phyloP scores from a whole-genome alignment of 2,329 filamentous ascomycete genomes.

The Macrophomina tecta region DNA sequence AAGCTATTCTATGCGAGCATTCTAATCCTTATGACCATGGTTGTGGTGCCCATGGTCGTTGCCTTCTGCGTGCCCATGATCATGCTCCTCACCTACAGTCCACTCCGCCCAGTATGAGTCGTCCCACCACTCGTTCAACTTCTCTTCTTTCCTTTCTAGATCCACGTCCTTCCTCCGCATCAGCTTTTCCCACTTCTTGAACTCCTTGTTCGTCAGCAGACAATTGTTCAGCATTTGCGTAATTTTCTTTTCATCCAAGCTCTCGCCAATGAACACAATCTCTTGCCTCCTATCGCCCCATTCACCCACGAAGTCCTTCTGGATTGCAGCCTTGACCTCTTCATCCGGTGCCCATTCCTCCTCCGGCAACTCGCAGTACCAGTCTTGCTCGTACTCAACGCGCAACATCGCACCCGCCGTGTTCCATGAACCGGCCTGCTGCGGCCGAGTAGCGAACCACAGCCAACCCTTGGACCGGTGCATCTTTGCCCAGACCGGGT shows the following conservation, averaged over 20 bases:
- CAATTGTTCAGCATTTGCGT: conserved; percentile 64
- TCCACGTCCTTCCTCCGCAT: conserved; percentile 40
- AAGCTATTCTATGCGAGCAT: no score
- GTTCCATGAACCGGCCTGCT: conserved; percentile 65
- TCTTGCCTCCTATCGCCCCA: conserved; percentile 77
- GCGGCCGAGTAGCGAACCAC: conserved; percentile 64
- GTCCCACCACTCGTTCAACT: conserved; percentile 60
- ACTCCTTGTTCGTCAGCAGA: conserved; percentile 66
- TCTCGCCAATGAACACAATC: conserved; percentile 75
- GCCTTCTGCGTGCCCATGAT: conserved; percentile 1
- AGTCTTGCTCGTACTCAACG: conserved; percentile 61
- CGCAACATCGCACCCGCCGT: conserved; percentile 70
- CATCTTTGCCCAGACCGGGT: conserved; percentile 60
- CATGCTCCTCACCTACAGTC: conserved; percentile 4
- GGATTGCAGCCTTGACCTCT: conserved; percentile 56
- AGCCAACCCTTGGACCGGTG: conserved; percentile 69
- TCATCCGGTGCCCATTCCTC: conserved; percentile 57
- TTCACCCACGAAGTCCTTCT: conserved; percentile 56
- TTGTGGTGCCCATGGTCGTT: conserved; percentile 8
- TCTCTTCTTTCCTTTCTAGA: conserved; percentile 52
- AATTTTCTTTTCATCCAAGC: conserved; percentile 60
- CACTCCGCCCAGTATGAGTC: conserved; percentile 49
- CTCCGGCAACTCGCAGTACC: conserved; percentile 64
- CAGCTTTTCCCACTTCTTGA: conserved; percentile 47
- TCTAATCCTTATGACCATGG: conserved; percentile 17